A percentile compares a stretch with the other conserved stretches of the same genome.
Evolutionary conservation across 306 rosid genomes (phyloP).

Genomic region (Rosa lucieae): DNA sequence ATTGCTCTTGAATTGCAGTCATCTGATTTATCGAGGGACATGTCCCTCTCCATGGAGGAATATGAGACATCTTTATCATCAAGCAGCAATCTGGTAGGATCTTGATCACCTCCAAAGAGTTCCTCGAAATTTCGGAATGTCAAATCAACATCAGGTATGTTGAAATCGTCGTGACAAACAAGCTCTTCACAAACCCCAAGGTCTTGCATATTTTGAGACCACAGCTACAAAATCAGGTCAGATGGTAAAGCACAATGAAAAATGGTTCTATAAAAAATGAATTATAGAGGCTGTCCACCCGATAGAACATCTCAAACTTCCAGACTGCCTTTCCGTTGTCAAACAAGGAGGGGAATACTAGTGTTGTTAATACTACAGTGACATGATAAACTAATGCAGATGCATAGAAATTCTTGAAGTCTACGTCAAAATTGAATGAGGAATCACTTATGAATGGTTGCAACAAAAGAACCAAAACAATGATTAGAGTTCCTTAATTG

Average conservation of each 20-base stretch:
- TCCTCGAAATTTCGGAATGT: conserved; percentile 78
- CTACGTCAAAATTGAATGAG: background rate
- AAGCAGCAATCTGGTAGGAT: conserved; percentile 44
- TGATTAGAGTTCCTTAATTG: background rate
- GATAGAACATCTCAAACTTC: background rate
- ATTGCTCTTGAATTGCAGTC: conserved; percentile 37
- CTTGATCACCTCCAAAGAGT: conserved; percentile 74
- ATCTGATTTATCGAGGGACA: conserved; percentile 51
- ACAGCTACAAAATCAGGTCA: conserved; percentile 52
- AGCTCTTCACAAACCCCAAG: conserved; percentile 88
- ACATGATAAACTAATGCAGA: background rate
- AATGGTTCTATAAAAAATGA: background rate
- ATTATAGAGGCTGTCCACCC: background rate
- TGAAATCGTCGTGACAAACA: conserved; percentile 59
- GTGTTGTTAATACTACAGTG: background rate
- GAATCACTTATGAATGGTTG: background rate
- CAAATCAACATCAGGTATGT: conserved; percentile 86
- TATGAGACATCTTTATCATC: conserved; percentile 48
- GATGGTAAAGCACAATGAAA: background rate
- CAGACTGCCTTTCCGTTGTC: background rate
- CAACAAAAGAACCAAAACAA: background rate
- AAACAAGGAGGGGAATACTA: background rate
- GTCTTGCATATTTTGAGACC: conserved; percentile 93
- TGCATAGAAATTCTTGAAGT: background rate
- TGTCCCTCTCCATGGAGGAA: conserved; percentile 55